Percentiles rank a stretch among this genome's conserved stretches.
Evolutionary conservation across 495 filamentous ascomycete genomes (phyloP).

Genomic region (Aspergillus conjunctus): DNA sequence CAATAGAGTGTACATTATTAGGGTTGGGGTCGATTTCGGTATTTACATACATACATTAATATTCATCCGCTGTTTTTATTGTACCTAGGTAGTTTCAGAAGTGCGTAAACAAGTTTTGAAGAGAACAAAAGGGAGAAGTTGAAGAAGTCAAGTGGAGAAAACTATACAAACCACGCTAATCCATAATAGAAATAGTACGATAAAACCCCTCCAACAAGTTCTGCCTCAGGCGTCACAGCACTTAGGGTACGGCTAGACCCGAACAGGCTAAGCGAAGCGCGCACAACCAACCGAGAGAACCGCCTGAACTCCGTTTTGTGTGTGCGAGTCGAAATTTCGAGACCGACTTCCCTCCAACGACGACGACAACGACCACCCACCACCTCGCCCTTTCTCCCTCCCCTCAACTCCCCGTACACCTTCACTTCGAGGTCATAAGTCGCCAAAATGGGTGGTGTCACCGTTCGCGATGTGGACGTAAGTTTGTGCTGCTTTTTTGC

Average conservation of each 20-base stretch:
- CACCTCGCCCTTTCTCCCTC: slow-evolving; percentile 32
- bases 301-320: slow-evolving; percentile 27
- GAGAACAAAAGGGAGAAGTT: neutral
- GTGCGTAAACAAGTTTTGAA: neutral
- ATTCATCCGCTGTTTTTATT: neutral
- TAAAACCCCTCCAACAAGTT: neutral
- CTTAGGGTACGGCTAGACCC: slow-evolving; percentile 51
- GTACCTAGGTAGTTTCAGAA: no score
- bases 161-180: neutral
- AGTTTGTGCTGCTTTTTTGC: slow-evolving; percentile 45
- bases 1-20: slow-evolving; percentile 27
- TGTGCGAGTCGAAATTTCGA: slow-evolving; percentile 48
- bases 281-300: slow-evolving; percentile 41
- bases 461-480: slow-evolving; percentile 90
- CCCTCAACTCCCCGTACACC: slow-evolving; percentile 40
- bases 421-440: slow-evolving; percentile 42
- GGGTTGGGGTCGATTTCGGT: neutral
- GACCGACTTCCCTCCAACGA: slow-evolving; percentile 42
- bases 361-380: slow-evolving; percentile 40
- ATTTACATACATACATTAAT: slow-evolving; percentile 4
- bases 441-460: slow-evolving; percentile 83
- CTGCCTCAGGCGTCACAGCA: slow-evolving; percentile 25
- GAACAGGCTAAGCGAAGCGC: slow-evolving; percentile 47
- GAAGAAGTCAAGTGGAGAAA: neutral
- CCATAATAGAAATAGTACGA: neutral